These are phyloP conservation scores for Pezizomycotina sp. DNA, from an alignment of 2,329 filamentous ascomycete genomes.

Conservation along the genomic window DNA sequence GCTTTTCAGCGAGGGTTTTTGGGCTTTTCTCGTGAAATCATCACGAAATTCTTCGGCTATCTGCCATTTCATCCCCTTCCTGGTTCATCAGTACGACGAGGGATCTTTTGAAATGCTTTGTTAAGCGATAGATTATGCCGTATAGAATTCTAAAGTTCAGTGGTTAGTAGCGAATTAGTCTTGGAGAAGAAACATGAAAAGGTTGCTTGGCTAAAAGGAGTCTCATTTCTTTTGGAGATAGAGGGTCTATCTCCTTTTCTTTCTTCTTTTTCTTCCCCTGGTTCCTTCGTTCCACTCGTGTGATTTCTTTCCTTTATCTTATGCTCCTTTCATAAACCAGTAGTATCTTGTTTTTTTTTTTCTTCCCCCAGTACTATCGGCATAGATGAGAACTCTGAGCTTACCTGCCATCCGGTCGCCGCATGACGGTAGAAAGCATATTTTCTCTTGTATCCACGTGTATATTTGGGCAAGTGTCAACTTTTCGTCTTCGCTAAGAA, in stretches of 20 bases:
- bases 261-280: too few relatives aligned
- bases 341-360: too few relatives aligned
- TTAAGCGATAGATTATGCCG: slow-evolving; percentile 91
- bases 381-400: slow-evolving; percentile 26
- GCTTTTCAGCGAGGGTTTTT: slow-evolving; percentile 19
- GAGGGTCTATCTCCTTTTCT: too few relatives aligned
- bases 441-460: slow-evolving; percentile 70
- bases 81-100: slow-evolving; percentile 80
- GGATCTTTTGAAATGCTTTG: slow-evolving; percentile 85
- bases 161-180: too few relatives aligned
- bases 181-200: too few relatives aligned
- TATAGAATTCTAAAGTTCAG: slow-evolving; percentile 59
- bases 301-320: too few relatives aligned
- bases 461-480: slow-evolving; percentile 87
- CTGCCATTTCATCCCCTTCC: slow-evolving; percentile 98
- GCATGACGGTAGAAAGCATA: slow-evolving; percentile 87
- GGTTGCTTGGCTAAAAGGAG: too few relatives aligned
- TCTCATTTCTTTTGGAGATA: too few relatives aligned
- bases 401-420: slow-evolving; percentile 78
- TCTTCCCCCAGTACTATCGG: slow-evolving; percentile 5
- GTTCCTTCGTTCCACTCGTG: too few relatives aligned
- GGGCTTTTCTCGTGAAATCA: slow-evolving; percentile 60
- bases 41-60: slow-evolving; percentile 70
- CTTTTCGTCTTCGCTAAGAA: slow-evolving; percentile 72
- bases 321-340: too few relatives aligned